Evolutionary conservation across 257 asterid species (phyloP), one percentile per base, ranked within the genome.

Genomic region (Paraleonurus japonicus): DNA sequence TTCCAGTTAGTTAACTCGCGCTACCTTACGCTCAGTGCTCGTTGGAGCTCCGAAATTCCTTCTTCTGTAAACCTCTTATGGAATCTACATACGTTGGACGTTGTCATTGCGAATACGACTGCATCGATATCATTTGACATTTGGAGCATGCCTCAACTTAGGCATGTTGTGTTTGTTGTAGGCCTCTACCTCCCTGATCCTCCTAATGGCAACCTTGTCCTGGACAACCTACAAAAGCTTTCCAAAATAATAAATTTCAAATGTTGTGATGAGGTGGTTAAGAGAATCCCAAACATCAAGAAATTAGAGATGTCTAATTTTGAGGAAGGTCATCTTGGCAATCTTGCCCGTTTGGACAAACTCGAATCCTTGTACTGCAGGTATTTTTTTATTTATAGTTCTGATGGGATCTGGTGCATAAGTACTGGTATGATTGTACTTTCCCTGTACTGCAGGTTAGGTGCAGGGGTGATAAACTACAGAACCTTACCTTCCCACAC

Each of bases 241-340:
- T 7, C 6, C 0, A 3, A 0, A 1, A 27, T 69, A 19, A 0
- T 0, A 0, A 9, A 70, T 33, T 64, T 79, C 62, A 70, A 16
- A 8, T 74, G 55, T 22, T 55, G 65, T 45, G 57, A 74, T 12
- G 67, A 74, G 19, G 55, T 79, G 70, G 22, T 69, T 16, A 70
- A 47, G 61, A 75, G 79, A 58, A 70, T 79, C 41, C 83, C 77
- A 17, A 74, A 79, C 16, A 39, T 79, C 28, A 74, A 70, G 55
- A 69, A 79, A 13, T 7, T 74, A 47, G 22, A 2, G 15, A 16
- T 67, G 22, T 11, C 12, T 4, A 45, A 6, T 5, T 30, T 32
- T 32, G 10, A 24, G 33, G 17, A 28, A 17, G 11, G 28, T 19
- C 7, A 62, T 68, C 69, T 39, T 45, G 32, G 53, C 22, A 66